A percentile compares a stretch with the other conserved stretches of the same genome.
These are phyloP conservation scores for Chlamydomonas sphaeroides DNA, from an alignment of 139 green algal species.

Conservation along the genomic window DNA sequence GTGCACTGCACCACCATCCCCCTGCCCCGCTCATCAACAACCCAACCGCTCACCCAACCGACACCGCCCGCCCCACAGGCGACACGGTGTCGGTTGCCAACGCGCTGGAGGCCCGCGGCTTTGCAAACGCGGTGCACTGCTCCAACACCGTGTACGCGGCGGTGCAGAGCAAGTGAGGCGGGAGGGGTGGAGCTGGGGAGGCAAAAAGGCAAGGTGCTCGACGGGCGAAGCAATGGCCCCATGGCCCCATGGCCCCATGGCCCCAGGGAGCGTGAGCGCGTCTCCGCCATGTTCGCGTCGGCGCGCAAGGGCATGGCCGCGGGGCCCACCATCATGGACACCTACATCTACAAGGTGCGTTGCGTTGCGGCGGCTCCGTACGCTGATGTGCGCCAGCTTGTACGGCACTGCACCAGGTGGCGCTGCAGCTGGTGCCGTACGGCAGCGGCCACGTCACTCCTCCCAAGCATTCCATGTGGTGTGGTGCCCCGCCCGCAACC, in stretches of 20 bases:
- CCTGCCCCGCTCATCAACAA: neutral
- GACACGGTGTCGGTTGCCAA: constrained; percentile 55
- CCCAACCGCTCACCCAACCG: neutral
- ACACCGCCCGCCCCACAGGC: neutral
- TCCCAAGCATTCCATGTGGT: too few species aligned
- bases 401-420: too few species aligned
- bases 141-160: constrained; percentile 21
- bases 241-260: too few species aligned
- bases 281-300: constrained; percentile 6
- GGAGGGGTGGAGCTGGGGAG: too few species aligned
- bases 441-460: too few species aligned
- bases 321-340: constrained; percentile 27
- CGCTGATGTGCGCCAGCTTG: too few species aligned
- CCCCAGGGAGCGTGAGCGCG: constrained; percentile 26
- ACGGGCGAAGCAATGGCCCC: too few species aligned
- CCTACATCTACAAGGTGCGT: constrained; percentile 31
- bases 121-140: constrained; percentile 32
- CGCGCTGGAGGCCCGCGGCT: constrained; percentile 47
- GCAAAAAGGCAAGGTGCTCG: too few species aligned
- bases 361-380: too few species aligned
- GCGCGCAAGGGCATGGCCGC: constrained; percentile 7
- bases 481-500: too few species aligned
- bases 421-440: too few species aligned
- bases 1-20: too few species aligned
- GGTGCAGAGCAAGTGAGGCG: neutral